A percentile compares a stretch with the other conserved stretches of the same genome.
Evolutionary conservation across 345 rosid genomes (phyloP).

Genomic region (Viola odorata): DNA sequence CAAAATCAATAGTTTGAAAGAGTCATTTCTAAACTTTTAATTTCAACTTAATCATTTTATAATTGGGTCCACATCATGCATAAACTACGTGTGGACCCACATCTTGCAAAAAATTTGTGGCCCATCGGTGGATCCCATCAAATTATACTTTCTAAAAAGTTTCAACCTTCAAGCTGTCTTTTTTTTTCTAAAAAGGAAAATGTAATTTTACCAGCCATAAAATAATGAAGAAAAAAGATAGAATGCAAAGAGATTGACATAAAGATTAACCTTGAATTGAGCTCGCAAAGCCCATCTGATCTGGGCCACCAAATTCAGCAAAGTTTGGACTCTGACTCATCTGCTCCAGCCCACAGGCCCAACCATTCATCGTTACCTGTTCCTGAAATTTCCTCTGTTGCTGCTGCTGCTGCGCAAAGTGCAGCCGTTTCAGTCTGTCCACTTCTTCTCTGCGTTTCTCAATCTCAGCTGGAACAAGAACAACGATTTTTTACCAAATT

Average conservation of each 20-base stretch:
- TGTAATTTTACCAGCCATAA: not conserved
- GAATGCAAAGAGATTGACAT: not conserved
- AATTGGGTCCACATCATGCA: too few species aligned
- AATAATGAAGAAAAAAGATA: not conserved
- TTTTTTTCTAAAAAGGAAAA: not conserved
- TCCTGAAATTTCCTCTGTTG: conserved; percentile 2
- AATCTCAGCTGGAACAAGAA: conserved; percentile 19
- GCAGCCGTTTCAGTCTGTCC: conserved; percentile 16
- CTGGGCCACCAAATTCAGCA: not conserved
- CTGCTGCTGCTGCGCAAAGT: conserved; percentile 9
- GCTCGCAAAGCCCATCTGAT: not conserved
- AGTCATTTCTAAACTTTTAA: too few species aligned
- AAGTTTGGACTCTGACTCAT: conserved; percentile 4
- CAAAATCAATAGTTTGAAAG: too few species aligned
- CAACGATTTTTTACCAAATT: too few species aligned
- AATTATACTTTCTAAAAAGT: too few species aligned
- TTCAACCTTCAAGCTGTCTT: not conserved
- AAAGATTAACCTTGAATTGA: not conserved
- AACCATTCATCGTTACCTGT: not conserved
- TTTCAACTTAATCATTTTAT: too few species aligned
- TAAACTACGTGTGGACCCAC: too few species aligned
- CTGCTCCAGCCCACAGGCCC: conserved; percentile 12
- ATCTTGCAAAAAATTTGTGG: not conserved
- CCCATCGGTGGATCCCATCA: not conserved
- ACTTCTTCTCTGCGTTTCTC: conserved; percentile 20